Conservation (phyloP, 305 asterid genomes). For the Nicotiana rustica region DNA sequence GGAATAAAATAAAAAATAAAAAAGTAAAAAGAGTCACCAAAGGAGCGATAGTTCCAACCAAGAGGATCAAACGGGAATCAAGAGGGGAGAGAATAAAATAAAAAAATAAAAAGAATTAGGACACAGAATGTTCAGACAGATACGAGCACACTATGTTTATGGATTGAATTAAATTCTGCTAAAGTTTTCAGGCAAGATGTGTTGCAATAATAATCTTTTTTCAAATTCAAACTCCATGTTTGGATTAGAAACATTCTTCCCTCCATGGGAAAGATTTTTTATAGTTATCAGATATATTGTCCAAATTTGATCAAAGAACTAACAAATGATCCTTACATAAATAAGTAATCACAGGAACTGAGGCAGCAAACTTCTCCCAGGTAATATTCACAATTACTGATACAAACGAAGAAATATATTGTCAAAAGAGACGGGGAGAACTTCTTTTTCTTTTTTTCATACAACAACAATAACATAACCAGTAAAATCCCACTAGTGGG, state of each 20-base stretch:
- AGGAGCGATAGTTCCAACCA: too few relatives aligned
- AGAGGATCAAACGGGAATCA: too few relatives aligned
- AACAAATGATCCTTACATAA: background rate
- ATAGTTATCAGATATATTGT: background rate
- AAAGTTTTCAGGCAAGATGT: background rate
- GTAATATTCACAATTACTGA: background rate
- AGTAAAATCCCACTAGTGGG: too few relatives aligned
- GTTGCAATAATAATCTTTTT: background rate
- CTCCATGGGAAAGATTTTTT: background rate
- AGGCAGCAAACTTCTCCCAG: background rate
- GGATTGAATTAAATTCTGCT: background rate
- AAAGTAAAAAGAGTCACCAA: too few relatives aligned
- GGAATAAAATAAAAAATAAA: too few relatives aligned
- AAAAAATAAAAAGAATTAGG: too few relatives aligned
- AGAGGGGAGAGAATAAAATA: too few relatives aligned
- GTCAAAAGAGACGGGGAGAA: background rate
- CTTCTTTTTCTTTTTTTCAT: background rate
- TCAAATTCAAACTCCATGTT: background rate
- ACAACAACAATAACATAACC: too few relatives aligned
- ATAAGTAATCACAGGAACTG: background rate
- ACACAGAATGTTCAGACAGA: too few relatives aligned
- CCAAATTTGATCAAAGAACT: background rate
- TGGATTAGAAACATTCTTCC: background rate
- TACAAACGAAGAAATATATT: slow-evolving; percentile 25
- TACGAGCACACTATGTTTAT: background rate